A percentile compares a stretch with the other conserved stretches of the same genome.
phyloP scores from a whole-genome alignment of 1,284 basidiomycete species.

The Ceratorhiza oryzae-sativae region DNA sequence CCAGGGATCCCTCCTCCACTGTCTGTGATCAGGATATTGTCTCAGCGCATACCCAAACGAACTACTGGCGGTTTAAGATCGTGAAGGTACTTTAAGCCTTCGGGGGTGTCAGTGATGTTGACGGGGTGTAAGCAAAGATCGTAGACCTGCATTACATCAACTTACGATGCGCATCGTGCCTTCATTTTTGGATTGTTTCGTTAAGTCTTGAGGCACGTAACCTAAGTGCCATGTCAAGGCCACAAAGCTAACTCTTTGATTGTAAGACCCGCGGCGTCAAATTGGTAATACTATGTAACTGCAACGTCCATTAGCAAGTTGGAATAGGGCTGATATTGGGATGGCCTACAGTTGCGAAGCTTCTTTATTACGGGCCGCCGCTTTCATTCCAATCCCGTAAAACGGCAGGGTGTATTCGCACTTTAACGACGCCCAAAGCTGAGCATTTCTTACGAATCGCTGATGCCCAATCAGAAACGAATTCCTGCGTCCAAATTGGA shows the following conservation, averaged over 20 bases:
- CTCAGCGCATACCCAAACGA: slow-evolving; percentile 13
- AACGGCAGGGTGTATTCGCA: slow-evolving; percentile 35
- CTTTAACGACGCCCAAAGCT: slow-evolving; percentile 8
- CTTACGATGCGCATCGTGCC: slow-evolving; percentile 18
- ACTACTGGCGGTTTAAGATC: slow-evolving; percentile 17
- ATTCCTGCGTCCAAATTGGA: neutral
- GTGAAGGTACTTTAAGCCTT: slow-evolving; percentile 22
- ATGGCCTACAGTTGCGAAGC: slow-evolving; percentile 24
- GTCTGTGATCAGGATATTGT: slow-evolving; percentile 25
- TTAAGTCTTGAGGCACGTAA: slow-evolving; percentile 22
- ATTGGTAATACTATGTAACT: too few species aligned
- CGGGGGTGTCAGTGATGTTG: slow-evolving; percentile 11
- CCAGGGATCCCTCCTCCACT: slow-evolving; percentile 10
- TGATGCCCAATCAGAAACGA: neutral
- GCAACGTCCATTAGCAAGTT: too few species aligned
- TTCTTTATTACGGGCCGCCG: neutral
- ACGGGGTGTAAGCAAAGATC: neutral
- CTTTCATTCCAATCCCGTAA: slow-evolving; percentile 35
- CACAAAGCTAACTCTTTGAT: too few species aligned
- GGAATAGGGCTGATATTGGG: too few species aligned
- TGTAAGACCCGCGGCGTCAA: slow-evolving; percentile 23
- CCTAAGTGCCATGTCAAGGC: neutral
- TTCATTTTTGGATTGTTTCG: neutral
- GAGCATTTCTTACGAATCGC: slow-evolving; percentile 13
- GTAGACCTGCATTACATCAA: neutral